Percentiles rank a stretch among this genome's conserved stretches.
Evolutionary conservation across 2,329 filamentous ascomycete genomes (phyloP).

Genomic region (Colletotrichum lupini): DNA sequence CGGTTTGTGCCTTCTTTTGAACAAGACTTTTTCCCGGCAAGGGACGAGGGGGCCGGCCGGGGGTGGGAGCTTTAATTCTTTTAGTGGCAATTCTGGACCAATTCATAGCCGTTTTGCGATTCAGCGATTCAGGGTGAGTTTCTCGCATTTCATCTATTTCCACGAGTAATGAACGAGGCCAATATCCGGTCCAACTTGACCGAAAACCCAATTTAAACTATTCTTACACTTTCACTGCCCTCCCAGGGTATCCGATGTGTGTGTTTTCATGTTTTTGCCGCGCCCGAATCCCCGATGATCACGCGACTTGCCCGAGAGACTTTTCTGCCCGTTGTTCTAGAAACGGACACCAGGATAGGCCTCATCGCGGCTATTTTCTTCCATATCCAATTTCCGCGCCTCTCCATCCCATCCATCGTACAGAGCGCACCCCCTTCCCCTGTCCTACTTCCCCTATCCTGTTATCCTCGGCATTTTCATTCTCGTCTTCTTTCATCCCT

Average conservation of each 20-base stretch:
- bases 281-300: background rate
- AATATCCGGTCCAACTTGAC: background rate
- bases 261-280: background rate
- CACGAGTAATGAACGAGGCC: background rate
- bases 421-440: no score
- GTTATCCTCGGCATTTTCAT: background rate
- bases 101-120: background rate
- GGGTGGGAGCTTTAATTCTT: background rate
- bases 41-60: background rate
- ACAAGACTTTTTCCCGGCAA: background rate
- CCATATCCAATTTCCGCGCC: background rate
- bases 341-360: background rate
- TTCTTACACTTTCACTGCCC: background rate
- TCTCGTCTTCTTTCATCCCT: background rate
- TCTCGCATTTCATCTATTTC: background rate
- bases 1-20: background rate
- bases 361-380: slow-evolving; percentile 1
- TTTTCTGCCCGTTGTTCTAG: background rate
- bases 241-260: slow-evolving; percentile 14
- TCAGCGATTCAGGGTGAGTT: background rate
- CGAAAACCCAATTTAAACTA: slow-evolving; percentile 11
- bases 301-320: background rate
- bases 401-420: no score
- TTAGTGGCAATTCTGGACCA: background rate
- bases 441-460: background rate